Percentiles rank a stretch among this genome's conserved stretches.
phyloP scores from a whole-genome alignment of 1,139 yeast genomes.

The Hyphopichia burtonii region DNA sequence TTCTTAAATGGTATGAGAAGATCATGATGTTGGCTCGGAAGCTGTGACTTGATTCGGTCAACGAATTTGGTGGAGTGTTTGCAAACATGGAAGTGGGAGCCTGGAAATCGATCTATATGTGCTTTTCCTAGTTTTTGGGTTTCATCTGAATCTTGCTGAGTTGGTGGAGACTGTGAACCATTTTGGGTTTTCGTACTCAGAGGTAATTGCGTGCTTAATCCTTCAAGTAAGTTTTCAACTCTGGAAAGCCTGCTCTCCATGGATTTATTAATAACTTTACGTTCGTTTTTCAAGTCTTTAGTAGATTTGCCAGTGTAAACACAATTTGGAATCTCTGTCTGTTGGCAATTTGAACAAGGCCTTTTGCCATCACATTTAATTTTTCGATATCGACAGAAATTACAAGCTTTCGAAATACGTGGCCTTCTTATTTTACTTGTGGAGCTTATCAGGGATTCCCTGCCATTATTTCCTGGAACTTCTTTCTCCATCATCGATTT shows the following conservation, averaged over 20 bases:
- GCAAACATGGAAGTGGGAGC: constrained; percentile 2
- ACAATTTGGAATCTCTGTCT: constrained; percentile 1
- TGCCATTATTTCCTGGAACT: not conserved
- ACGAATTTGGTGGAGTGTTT: not conserved
- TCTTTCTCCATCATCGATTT: too few species aligned
- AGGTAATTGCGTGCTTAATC: not conserved
- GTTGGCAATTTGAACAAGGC: constrained; percentile 2
- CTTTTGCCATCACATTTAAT: constrained; percentile 2
- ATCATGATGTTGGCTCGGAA: not conserved
- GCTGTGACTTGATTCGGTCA: not conserved
- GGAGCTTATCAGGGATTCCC: too few species aligned
- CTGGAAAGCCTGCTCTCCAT: not conserved
- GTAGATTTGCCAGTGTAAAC: not conserved
- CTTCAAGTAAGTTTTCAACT: constrained; percentile 2
- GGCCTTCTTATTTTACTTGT: constrained; percentile 2
- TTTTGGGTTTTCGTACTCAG: too few species aligned
- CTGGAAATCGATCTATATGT: constrained; percentile 1
- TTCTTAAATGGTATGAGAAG: too few species aligned
- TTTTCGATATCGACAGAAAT: constrained; percentile 1
- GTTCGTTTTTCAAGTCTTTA: not conserved
- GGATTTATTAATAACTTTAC: not conserved
- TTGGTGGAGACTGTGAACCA: too few species aligned
- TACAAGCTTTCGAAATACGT: not conserved
- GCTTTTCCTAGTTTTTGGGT: not conserved
- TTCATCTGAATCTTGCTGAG: too few species aligned